Percentiles rank a stretch among this genome's conserved stretches.
Evolutionary conservation across 768 basidiomycete genomes (phyloP).

Genomic region (Suillus alpinus): DNA sequence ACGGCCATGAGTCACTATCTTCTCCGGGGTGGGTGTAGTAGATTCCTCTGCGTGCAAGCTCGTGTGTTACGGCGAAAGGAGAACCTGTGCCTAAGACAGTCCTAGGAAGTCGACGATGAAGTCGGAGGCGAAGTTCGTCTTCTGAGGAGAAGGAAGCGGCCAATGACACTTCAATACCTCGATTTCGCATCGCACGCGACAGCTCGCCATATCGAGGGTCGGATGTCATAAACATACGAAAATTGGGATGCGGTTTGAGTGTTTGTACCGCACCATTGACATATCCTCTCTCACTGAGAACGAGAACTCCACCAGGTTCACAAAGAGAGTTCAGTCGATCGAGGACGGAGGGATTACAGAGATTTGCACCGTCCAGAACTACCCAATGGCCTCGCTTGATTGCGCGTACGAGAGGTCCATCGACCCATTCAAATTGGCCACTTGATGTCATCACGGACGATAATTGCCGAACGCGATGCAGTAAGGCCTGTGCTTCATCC

Average conservation of each 20-base stretch:
- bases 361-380: constrained; percentile 87
- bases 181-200: constrained; percentile 97
- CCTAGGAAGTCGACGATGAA: constrained; percentile 50
- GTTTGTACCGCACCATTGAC: constrained; percentile 73
- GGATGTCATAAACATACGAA: constrained; percentile 91
- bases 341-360: constrained; percentile 92
- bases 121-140: constrained; percentile 45
- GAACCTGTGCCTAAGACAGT: constrained; percentile 5
- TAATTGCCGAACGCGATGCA: constrained; percentile 21
- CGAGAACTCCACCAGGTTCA: constrained; percentile 77
- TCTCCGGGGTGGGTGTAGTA: neutral
- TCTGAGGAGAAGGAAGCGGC: constrained; percentile 35
- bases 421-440: constrained; percentile 89
- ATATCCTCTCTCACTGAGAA: constrained; percentile 87
- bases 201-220: constrained; percentile 91
- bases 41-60: constrained; percentile 27
- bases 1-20: constrained; percentile 24
- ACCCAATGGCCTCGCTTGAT: constrained; percentile 89
- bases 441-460: constrained; percentile 20
- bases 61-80: constrained; percentile 15
- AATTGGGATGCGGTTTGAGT: constrained; percentile 80
- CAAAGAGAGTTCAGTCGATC: constrained; percentile 97
- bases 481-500: constrained; percentile 12
- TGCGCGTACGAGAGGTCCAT: constrained; percentile 86
- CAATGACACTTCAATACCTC: constrained; percentile 83